Evolutionary conservation across 2,329 filamentous ascomycete species (phyloP).

Genomic region (Magnaporthales sp.): DNA sequence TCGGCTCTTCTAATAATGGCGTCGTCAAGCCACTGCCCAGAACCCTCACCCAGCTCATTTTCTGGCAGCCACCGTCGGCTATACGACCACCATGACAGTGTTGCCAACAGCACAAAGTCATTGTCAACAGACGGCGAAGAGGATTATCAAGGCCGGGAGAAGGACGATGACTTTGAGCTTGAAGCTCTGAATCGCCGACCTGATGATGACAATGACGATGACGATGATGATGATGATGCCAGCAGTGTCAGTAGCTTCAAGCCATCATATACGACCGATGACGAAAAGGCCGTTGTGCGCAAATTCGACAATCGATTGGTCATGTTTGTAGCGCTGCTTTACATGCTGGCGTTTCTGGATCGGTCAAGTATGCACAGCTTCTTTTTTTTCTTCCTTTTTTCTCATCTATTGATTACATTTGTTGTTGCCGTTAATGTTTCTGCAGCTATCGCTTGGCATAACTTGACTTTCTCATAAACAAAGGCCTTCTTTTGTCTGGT

Average conservation of each 20-base stretch:
- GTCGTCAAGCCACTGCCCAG: not conserved
- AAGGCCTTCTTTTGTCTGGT: not conserved
- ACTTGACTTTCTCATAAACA: not conserved
- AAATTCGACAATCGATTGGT: constrained; percentile 75
- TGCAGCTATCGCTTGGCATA: not conserved
- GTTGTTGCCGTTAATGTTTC: not conserved
- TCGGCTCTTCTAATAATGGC: not conserved
- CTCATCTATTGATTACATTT: not conserved
- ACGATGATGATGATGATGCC: not conserved
- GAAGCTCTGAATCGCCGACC: constrained; percentile 10
- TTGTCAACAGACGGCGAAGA: not conserved
- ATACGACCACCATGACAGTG: not conserved
- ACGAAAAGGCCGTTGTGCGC: constrained; percentile 61
- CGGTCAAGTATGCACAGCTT: constrained; percentile 75
- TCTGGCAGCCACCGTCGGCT: not conserved
- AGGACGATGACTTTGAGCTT: not conserved
- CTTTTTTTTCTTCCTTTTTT: too few species aligned
- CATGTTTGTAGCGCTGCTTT: constrained; percentile 71
- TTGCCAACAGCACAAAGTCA: not conserved
- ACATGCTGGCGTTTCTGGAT: constrained; percentile 79
- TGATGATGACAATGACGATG: not conserved
- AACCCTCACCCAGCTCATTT: too few species aligned
- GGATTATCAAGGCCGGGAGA: not conserved
- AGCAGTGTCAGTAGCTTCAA: constrained; percentile 8
- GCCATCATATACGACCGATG: constrained; percentile 47